phyloP scores from a whole-genome alignment of 1,139 yeast genomes.

The Yamadazyma conglobata region DNA sequence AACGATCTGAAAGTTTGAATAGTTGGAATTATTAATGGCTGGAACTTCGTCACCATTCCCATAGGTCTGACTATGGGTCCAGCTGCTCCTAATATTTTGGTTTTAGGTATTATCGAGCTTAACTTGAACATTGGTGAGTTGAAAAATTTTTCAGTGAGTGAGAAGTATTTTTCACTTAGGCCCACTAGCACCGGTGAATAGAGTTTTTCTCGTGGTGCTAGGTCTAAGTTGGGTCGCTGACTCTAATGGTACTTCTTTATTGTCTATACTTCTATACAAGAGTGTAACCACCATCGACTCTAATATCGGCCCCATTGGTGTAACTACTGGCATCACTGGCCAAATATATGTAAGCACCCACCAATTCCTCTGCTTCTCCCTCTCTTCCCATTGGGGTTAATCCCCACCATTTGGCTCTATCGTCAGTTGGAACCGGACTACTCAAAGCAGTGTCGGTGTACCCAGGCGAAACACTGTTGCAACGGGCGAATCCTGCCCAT shows the following conservation, averaged over 20 bases:
- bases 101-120: slow-evolving; percentile 7
- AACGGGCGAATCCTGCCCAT: slow-evolving; percentile 54
- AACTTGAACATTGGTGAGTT: slow-evolving; percentile 9
- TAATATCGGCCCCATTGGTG: slow-evolving; percentile 45
- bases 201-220: too few relatives aligned
- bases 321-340: slow-evolving; percentile 40
- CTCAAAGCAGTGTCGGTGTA: slow-evolving; percentile 52
- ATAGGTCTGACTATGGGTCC: neutral
- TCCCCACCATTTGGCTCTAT: slow-evolving; percentile 34
- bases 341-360: slow-evolving; percentile 41
- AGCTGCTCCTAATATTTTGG: neutral
- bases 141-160: slow-evolving; percentile 11
- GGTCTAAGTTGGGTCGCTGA: too few relatives aligned
- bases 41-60: neutral
- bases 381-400: slow-evolving; percentile 41
- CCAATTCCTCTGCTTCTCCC: slow-evolving; percentile 37
- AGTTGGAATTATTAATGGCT: too few relatives aligned
- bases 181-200: too few relatives aligned
- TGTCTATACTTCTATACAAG: slow-evolving; percentile 19
- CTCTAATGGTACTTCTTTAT: too few relatives aligned
- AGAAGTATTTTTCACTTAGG: too few relatives aligned
- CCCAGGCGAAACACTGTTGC: slow-evolving; percentile 57
- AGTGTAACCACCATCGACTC: slow-evolving; percentile 46
- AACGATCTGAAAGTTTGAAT: slow-evolving; percentile 8
- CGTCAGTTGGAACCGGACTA: slow-evolving; percentile 38